These are phyloP conservation scores for Yamadazyma siamensis DNA, from an alignment of 1,139 yeast species.

Conservation along the genomic window DNA sequence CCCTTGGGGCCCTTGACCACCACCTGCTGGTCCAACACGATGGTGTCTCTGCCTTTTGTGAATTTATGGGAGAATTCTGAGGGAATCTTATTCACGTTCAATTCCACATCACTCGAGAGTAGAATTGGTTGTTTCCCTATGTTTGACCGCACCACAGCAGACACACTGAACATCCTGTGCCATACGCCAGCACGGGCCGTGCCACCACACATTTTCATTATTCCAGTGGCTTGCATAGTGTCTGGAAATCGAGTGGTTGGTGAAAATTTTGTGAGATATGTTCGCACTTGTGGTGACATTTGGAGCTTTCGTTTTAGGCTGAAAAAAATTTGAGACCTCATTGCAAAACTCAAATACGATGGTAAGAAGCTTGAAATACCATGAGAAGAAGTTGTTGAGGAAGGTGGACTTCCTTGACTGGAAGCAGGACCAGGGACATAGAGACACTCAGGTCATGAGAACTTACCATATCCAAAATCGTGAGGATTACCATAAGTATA, in stretches of 20 bases:
- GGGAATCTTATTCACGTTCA: conserved; percentile 36
- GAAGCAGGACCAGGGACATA: conserved; percentile 94
- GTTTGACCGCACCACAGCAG: conserved; percentile 31
- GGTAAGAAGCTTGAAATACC: conserved; percentile 92
- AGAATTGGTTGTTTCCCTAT: conserved; percentile 42
- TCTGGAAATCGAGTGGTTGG: conserved; percentile 4
- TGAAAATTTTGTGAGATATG: conserved; percentile 7
- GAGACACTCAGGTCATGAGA: conserved; percentile 94
- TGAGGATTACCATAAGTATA: conserved; percentile 93
- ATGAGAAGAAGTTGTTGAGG: conserved; percentile 89
- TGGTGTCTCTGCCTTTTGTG: conserved; percentile 63
- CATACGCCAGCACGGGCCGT: no score
- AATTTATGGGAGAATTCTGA: conserved; percentile 50
- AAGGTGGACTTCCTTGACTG: conserved; percentile 97
- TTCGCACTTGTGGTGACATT: no score
- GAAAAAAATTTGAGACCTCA: conserved; percentile 5
- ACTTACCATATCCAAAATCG: conserved; percentile 91
- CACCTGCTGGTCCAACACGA: conserved; percentile 58
- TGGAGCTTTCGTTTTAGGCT: not conserved
- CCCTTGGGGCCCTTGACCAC: conserved; percentile 86
- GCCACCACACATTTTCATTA: conserved; percentile 1
- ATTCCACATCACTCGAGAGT: conserved; percentile 29
- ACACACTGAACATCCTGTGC: conserved; percentile 13
- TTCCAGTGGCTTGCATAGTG: no score
- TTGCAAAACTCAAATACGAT: conserved; percentile 31